Evolutionary conservation across 257 asterid species (phyloP), one percentile per base, ranked within the genome.

Genomic region (Scutellaria minor): DNA sequence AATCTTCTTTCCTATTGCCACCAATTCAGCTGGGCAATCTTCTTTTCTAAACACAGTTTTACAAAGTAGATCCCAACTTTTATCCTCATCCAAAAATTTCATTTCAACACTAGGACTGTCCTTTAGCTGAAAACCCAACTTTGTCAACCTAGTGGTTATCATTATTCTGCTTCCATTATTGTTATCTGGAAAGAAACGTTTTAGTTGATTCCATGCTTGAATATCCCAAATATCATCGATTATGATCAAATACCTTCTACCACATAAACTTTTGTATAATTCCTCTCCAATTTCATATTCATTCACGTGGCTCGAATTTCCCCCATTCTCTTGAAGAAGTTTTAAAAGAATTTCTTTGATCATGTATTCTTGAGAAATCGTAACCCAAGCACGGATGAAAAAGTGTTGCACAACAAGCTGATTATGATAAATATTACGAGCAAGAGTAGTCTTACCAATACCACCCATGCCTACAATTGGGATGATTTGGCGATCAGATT

Each of bases 401-500:
- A 70, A 76, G 6, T 57, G 45, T 6, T 31, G 5, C 51, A 3
- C 20, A 22, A 55, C 15, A 22, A 35, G 7, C 9, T n/a, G 22
- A 4, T 73, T 13, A 10, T 14, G 20, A 44, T n/a, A 54, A 73
- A 53, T 46, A 62, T 9, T 27, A 53, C 35, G 45, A 11, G 70
- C 77, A 41, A 73, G 77, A 6, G 64, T 51, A 39, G 56, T 72
- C 71, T 62, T 72, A 51, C 70, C 70, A 37, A 62, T 50, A 2
- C 77, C 77, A 1, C 65, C 71, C 71, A 63, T 73, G 1, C 71
- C 71, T 2, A 55, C 40, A 3, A 72, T 41, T 0, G 76, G 70
- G 20, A 63, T 44, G 55, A 64, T 44, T 20, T 22, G 69, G 41
- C 9, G 40, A 44, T 5, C 11, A 24, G 11, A 0, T 22, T 44